phyloP scores from a whole-genome alignment of 2,329 filamentous ascomycete genomes.

The Ascochyta pisi region DNA sequence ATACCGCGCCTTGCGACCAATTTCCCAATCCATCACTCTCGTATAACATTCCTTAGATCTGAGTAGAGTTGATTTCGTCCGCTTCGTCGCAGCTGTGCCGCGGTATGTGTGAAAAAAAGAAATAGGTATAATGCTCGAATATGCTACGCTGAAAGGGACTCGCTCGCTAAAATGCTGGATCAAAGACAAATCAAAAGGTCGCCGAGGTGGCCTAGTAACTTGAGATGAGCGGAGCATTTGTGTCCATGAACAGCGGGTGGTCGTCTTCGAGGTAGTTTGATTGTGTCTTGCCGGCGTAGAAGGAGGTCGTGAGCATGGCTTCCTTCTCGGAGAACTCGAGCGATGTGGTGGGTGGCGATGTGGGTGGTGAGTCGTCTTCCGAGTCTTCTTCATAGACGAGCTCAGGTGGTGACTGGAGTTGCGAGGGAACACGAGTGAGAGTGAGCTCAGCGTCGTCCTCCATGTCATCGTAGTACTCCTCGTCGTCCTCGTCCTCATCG shows the following conservation, averaged over 20 bases:
- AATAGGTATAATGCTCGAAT: constrained; percentile 40
- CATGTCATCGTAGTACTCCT: constrained; percentile 57
- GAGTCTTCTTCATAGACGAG: constrained; percentile 58
- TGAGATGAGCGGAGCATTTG: constrained; percentile 49
- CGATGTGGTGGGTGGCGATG: constrained; percentile 53
- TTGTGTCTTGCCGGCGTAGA: constrained; percentile 51
- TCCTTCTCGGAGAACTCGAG: constrained; percentile 58
- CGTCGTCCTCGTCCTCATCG: constrained; percentile 49
- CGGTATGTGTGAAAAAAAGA: constrained; percentile 28
- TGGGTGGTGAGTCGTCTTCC: constrained; percentile 57
- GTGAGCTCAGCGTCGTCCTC: constrained; percentile 56
- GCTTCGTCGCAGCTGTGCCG: constrained; percentile 18
- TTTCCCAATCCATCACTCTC: constrained; percentile 11
- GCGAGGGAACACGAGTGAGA: constrained; percentile 53
- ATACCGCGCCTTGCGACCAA: constrained; percentile 22
- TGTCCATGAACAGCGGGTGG: constrained; percentile 52
- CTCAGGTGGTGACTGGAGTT: constrained; percentile 57
- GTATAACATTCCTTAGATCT: constrained; percentile 15
- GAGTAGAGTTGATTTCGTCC: constrained; percentile 18
- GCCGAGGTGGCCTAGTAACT: constrained; percentile 44
- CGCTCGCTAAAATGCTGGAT: constrained; percentile 48
- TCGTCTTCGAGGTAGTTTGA: constrained; percentile 47
- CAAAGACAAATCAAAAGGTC: constrained; percentile 46
- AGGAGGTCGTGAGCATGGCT: constrained; percentile 55
- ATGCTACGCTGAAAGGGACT: constrained; percentile 41